Base-by-base conservation (phyloP, 1,284 basidiomycete species). In the Amylostereum areolatum region DNA sequence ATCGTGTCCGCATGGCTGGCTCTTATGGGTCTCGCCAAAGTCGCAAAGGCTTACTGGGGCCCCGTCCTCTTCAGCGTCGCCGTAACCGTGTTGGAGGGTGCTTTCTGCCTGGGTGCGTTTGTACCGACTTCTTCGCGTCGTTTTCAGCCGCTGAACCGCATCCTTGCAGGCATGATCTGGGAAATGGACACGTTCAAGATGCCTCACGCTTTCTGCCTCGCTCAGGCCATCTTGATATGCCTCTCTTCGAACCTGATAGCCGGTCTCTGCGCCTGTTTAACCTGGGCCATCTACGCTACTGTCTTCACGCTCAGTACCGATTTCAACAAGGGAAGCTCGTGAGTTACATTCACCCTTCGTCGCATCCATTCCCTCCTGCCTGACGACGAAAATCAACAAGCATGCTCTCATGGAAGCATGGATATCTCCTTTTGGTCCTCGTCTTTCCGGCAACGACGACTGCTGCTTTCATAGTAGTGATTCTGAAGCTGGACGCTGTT, bases 101-200 rank as follows among this genome's bases (percentile, higher is more conserved):
- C 72, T 5, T 80, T 82, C 51, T 67, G 64, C 56, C 57, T 66
- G 28, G 71, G 72, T 70, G 43, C 45, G 67, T 56, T 6, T 3
- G 35, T 7, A 6, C 31, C 18, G 24, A 7, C 11, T 9, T 29
- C 30, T 31, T n/a, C 24, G 8, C 44, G 8, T 28, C 4, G 3
- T 10, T 37, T 24, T 42, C 33, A 35, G 12, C 32, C 12, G 36
- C 11, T n/a, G 31, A 36, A 33, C n/a, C 4, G 32, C 47, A 18
- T 7, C 30, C 35, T 32, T 6, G 45, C 39, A 85, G 83, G 83
- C 7, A 72, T 85, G 61, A 70, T 80, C 24, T 84, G 80, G 72
- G 63, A 64, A 45, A 83, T 85, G 81, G 65, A 81, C 53, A 78
- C 83, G 1, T 66, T 66, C 43, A 59, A 55, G 29, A 85, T 85